Evolutionary conservation across 345 rosid species (phyloP).

Genomic region (sweet orange (Citrus sinensis)): DNA sequence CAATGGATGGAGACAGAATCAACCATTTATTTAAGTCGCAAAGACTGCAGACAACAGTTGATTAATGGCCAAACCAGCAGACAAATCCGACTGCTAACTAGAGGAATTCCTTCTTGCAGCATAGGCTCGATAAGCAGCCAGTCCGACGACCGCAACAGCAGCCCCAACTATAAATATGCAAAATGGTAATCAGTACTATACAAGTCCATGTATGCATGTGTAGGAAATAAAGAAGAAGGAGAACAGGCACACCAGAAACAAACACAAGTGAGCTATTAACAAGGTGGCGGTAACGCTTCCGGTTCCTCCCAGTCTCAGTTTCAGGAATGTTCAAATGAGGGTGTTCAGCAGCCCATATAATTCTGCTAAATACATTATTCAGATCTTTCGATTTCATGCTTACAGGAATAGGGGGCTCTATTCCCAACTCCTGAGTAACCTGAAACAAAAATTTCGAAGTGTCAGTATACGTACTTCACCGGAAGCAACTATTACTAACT

Average conservation of each 20-base stretch:
- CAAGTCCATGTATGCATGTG: neutral
- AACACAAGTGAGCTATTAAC: conserved; percentile 62
- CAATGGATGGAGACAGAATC: conserved; percentile 5
- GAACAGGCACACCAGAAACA: conserved; percentile 53
- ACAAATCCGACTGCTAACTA: conserved; percentile 14
- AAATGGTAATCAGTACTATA: neutral
- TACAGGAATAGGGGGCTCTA: conserved; percentile 55
- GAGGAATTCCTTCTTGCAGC: conserved; percentile 57
- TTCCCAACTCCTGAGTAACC: conserved; percentile 73
- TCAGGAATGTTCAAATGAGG: conserved; percentile 78
- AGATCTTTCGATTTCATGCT: conserved; percentile 50
- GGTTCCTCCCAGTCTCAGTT: conserved; percentile 60
- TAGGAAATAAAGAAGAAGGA: neutral
- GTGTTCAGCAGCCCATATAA: conserved; percentile 53
- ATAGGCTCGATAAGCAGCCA: conserved; percentile 63
- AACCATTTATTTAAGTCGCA: conserved; percentile 6
- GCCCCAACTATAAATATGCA: conserved; percentile 50
- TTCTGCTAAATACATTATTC: conserved; percentile 51
- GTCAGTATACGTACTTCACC: neutral
- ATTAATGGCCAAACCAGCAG: neutral
- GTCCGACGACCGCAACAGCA: conserved; percentile 54
- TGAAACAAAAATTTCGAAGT: conserved; percentile 15
- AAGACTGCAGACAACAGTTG: conserved; percentile 9
- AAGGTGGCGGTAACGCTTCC: conserved; percentile 49
- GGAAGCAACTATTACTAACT: neutral